Percentiles rank a stretch among this genome's conserved stretches.
These are phyloP conservation scores for Globisporangium splendens DNA, from an alignment of 352 stramenopile genomes.

Conservation along the genomic window DNA sequence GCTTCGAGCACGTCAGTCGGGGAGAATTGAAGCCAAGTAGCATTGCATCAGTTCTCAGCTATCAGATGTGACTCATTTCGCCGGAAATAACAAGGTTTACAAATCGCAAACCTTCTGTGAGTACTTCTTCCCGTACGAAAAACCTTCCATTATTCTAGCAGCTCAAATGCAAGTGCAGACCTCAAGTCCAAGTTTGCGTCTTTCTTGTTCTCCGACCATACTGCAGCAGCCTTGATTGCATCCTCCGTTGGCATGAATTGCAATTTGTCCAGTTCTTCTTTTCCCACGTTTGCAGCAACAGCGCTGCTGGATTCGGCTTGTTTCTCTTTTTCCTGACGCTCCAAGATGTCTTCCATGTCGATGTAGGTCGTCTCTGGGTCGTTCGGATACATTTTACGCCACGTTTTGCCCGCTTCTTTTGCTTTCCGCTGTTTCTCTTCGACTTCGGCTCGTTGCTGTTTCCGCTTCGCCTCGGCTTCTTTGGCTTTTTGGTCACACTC, in stretches of 20 bases:
- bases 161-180: conserved; percentile 65
- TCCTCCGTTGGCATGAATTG: conserved; percentile 30
- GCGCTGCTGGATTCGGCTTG: conserved; percentile 1
- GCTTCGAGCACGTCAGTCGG: too few relatives aligned
- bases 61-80: not conserved
- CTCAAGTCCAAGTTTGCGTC: conserved; percentile 33
- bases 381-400: conserved; percentile 76
- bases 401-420: conserved; percentile 56
- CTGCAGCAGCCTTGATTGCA: conserved; percentile 36
- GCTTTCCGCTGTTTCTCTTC: conserved; percentile 55
- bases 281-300: conserved; percentile 10
- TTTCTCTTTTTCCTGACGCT: conserved; percentile 35
- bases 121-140: too few relatives aligned
- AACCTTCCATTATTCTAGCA: conserved; percentile 32
- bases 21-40: too few relatives aligned
- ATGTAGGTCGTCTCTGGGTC: conserved; percentile 77
- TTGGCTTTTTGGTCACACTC: conserved; percentile 62
- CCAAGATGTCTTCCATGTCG: conserved; percentile 67
- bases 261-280: conserved; percentile 12
- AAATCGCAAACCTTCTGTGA: too few relatives aligned
- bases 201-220: conserved; percentile 46
- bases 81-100: too few relatives aligned
- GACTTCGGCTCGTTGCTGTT: conserved; percentile 34
- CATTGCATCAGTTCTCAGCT: too few relatives aligned
- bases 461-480: conserved; percentile 51